These are phyloP conservation scores for Gaillardinia entomophila DNA, from an alignment of 805 yeast species.

Conservation along the genomic window DNA sequence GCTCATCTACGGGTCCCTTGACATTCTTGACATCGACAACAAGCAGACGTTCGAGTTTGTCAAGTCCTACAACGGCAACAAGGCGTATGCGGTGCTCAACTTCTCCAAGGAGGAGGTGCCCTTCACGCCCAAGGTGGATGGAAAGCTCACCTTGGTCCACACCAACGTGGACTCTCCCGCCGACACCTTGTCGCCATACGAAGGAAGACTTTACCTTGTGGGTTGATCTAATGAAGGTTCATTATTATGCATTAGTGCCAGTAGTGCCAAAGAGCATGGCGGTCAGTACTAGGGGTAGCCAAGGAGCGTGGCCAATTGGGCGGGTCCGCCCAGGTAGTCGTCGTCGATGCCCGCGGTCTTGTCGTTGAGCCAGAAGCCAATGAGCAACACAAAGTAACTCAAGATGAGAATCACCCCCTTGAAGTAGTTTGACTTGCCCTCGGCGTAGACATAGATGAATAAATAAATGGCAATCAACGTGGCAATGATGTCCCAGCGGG, in stretches of 20 bases:
- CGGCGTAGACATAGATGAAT: constrained; percentile 91
- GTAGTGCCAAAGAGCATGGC: too few species aligned
- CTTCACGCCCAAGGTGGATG: background rate
- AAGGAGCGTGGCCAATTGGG: too few species aligned
- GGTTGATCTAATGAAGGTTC: constrained; percentile 1
- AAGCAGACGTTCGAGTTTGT: constrained; percentile 35
- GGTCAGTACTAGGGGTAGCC: too few species aligned
- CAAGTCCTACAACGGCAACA: constrained; percentile 27
- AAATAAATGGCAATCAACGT: constrained; percentile 78
- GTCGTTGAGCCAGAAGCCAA: constrained; percentile 72
- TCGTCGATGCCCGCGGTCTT: constrained; percentile 27
- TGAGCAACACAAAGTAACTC: constrained; percentile 65
- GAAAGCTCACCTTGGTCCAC: background rate
- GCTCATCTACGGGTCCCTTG: constrained; percentile 42
- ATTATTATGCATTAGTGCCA: too few species aligned
- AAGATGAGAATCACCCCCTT: constrained; percentile 86
- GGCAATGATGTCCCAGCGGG: constrained; percentile 92
- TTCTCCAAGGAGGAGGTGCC: constrained; percentile 7
- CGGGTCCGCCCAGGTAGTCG: constrained; percentile 7
- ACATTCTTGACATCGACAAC: constrained; percentile 39
- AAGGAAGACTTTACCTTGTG: constrained; percentile 1
- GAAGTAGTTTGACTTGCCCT: constrained; percentile 93
- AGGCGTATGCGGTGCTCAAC: constrained; percentile 13
- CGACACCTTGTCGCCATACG: background rate
- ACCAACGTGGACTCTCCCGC: background rate